Base-by-base conservation (phyloP, 2,329 filamentous ascomycete species). In the Raffaelea arxii region DNA sequence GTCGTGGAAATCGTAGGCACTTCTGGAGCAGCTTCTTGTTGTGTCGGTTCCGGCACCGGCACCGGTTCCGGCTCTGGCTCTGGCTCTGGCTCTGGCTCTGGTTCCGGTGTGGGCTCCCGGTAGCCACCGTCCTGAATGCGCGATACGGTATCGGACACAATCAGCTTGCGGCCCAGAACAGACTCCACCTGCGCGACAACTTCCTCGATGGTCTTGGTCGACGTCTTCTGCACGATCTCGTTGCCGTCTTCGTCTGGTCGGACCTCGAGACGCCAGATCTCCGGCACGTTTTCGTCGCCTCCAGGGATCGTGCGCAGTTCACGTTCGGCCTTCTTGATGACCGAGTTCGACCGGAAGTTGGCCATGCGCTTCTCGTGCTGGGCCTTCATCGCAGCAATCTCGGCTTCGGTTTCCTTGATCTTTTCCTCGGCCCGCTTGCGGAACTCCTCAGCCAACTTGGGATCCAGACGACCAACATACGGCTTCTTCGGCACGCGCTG, bases 331-430 rank as follows among this genome's bases (percentile, higher is more conserved):
- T 78, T 72, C 55, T 80, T 82, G 43, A 94, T 71, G 0, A 80
- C 65, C 7, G 84, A 83, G 46, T 79, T 81, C 46, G 78, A 77
- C 61, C 82, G 83, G 55, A 95, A 77, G 53, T 82, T 83, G 22
- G 80, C 78, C 67, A 97, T 76, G 48, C 82, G 77, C 57, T 79
- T 80, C 3, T 79, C 81, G 62, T 98, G 91, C 24, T 84, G 78
- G 27, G 77, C 77, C 63, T 88, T 87, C 77, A 97, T 82, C 55
- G 79, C 81, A 55, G 90, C 84, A 46, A 97, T 88, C 57, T 97
- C 90, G 1, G 78, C 78, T 50, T 86, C 79, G 43, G 86, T 84
- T 24, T 84, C 77, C 9, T 78, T 74, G 11, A 92, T 74, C 58
- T 85, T 84, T 41, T 84, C 78, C 21, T 77, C 69, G 2, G 90